Conservation (phyloP, 2,329 filamentous ascomycete genomes). For the Neofusicoccum umdonicola region DNA sequence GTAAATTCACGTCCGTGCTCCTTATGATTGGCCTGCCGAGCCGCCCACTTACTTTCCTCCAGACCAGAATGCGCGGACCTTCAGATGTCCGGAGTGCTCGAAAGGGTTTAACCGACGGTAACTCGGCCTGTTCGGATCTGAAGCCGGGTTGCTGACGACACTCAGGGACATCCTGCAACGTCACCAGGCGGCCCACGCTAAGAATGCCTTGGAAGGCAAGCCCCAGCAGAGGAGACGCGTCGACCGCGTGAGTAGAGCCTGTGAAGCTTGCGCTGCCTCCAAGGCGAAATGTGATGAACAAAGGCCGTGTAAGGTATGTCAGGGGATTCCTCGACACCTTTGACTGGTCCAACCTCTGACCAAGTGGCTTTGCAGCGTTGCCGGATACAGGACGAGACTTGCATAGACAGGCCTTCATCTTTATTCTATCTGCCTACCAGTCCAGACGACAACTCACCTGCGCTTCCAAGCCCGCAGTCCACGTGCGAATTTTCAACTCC, state of each 20-base stretch:
- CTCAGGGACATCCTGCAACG: slow-evolving; percentile 28
- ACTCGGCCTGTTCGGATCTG: not conserved
- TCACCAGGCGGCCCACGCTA: slow-evolving; percentile 28
- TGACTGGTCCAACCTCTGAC: too few relatives aligned
- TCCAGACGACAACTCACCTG: slow-evolving; percentile 24
- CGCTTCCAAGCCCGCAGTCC: not conserved
- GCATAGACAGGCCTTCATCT: slow-evolving; percentile 11
- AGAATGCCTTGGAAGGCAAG: slow-evolving; percentile 25
- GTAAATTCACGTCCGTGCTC: slow-evolving; percentile 26
- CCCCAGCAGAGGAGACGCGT: slow-evolving; percentile 21
- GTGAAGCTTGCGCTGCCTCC: slow-evolving; percentile 30
- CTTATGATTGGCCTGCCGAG: too few relatives aligned
- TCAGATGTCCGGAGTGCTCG: slow-evolving; percentile 29
- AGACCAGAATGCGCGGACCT: slow-evolving; percentile 28
- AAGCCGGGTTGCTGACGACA: not conserved
- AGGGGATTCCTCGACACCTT: not conserved
- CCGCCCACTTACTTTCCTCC: not conserved
- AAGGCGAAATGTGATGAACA: slow-evolving; percentile 33
- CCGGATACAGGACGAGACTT: slow-evolving; percentile 18
- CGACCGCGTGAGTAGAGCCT: slow-evolving; percentile 30
- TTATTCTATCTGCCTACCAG: slow-evolving; percentile 22
- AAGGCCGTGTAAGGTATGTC: slow-evolving; percentile 28
- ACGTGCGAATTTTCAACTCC: not conserved
- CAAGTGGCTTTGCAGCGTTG: slow-evolving; percentile 5
- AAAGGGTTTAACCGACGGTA: slow-evolving; percentile 28